Conservation (phyloP, 192 early-diverging fungal species). For the Rhizoclosmatium sp. region DNA sequence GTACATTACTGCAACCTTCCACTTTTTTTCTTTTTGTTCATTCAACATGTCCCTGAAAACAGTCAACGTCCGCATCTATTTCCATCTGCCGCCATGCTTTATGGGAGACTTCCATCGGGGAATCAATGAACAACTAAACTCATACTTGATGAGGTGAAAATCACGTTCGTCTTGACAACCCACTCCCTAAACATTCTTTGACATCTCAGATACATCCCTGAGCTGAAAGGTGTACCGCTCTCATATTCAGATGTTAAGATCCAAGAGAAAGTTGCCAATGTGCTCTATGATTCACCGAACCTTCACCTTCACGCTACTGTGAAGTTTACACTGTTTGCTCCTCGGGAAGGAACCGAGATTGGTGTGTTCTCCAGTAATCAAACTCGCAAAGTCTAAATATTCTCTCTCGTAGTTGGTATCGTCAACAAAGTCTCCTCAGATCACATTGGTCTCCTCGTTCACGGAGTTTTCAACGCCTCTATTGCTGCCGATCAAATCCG, state of each 20-base stretch:
- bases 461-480: conserved; percentile 95
- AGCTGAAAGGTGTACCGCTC: conserved; percentile 87
- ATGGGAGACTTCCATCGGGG: conserved; percentile 63
- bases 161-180: not conserved
- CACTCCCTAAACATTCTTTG: not conserved
- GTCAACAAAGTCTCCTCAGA: conserved; percentile 94
- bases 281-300: conserved; percentile 86
- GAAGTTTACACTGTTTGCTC: conserved; percentile 80
- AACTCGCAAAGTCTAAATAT: not conserved
- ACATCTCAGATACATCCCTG: conserved; percentile 74
- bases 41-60: conserved; percentile 24
- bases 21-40: no score
- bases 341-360: conserved; percentile 67
- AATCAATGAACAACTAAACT: conserved; percentile 69
- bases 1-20: no score
- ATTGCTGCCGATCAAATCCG: conserved; percentile 86
- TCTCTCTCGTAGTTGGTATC: conserved; percentile 63
- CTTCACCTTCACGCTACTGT: conserved; percentile 77
- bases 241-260: conserved; percentile 76
- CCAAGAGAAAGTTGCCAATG: conserved; percentile 61
- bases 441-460: conserved; percentile 92
- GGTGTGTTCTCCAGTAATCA: conserved; percentile 44
- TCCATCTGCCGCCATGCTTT: conserved; percentile 75
- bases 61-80: conserved; percentile 52
- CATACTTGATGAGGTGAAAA: conserved; percentile 72